A percentile compares a stretch with the other conserved stretches of the same genome.
These are phyloP conservation scores for Saccharomyces pastorianus DNA, from an alignment of 1,139 yeast species.

Conservation along the genomic window DNA sequence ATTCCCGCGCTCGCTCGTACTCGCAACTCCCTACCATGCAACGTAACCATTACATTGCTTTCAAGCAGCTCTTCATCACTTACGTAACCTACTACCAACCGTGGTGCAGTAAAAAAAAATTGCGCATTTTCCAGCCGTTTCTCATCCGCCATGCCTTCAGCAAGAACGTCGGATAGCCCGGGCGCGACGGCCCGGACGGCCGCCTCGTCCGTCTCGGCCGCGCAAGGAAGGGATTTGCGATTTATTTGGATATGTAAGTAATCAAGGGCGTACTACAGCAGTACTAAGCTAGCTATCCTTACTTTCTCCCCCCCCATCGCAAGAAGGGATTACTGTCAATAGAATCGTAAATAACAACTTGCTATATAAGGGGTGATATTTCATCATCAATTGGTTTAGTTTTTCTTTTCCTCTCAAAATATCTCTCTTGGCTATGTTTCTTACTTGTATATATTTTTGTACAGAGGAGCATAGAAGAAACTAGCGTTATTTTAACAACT, in stretches of 20 bases:
- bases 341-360: neutral
- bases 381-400: neutral
- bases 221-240: neutral
- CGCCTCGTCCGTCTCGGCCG: neutral
- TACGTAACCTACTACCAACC: neutral
- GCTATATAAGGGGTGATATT: neutral
- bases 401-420: neutral
- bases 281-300: neutral
- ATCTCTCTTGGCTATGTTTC: too few species aligned
- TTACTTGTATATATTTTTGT: too few species aligned
- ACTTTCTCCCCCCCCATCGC: neutral
- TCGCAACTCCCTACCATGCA: neutral
- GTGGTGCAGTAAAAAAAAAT: neutral
- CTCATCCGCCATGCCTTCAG: too few species aligned
- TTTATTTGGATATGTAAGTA: neutral
- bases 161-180: neutral
- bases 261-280: neutral
- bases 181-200: neutral
- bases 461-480: too few species aligned
- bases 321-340: neutral
- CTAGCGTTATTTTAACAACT: too few species aligned
- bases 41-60: too few species aligned
- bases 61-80: too few species aligned
- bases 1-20: too few species aligned
- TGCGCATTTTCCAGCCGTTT: neutral